These are phyloP conservation scores for Scedosporium boydii DNA, from an alignment of 2,329 filamentous ascomycete genomes.

Conservation along the genomic window DNA sequence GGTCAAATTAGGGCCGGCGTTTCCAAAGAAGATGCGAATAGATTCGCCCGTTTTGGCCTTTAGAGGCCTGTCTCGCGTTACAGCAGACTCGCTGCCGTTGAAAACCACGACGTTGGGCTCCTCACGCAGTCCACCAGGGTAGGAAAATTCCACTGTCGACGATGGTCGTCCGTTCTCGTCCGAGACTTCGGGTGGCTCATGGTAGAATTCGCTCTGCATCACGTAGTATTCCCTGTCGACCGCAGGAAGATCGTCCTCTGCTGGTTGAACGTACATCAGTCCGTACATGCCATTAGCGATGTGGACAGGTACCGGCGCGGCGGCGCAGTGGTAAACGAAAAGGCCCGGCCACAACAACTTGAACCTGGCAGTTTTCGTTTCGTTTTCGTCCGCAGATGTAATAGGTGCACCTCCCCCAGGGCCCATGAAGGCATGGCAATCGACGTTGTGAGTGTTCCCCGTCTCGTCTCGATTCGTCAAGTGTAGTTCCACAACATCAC, in stretches of 20 bases:
- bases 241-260: constrained; percentile 16
- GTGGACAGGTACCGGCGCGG: constrained; percentile 24
- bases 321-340: constrained; percentile 24
- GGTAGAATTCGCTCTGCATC: constrained; percentile 26
- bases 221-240: constrained; percentile 25
- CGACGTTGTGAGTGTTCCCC: constrained; percentile 25
- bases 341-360: constrained; percentile 19
- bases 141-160: constrained; percentile 22
- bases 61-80: constrained; percentile 20
- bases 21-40: constrained; percentile 24
- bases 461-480: constrained; percentile 22
- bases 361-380: constrained; percentile 22
- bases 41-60: constrained; percentile 19
- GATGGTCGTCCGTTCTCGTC: constrained; percentile 19
- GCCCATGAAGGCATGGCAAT: constrained; percentile 23
- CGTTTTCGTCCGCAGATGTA: constrained; percentile 21
- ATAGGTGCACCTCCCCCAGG: constrained; percentile 22
- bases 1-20: constrained; percentile 22
- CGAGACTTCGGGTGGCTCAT: constrained; percentile 21
- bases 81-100: constrained; percentile 21
- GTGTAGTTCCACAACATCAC: constrained; percentile 21
- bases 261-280: constrained; percentile 24
- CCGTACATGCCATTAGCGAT: constrained; percentile 28
- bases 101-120: constrained; percentile 21
- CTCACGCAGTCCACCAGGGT: constrained; percentile 21